Conservation (phyloP, 176 grass and related monocot genomes). For the Puya raimondii region DNA sequence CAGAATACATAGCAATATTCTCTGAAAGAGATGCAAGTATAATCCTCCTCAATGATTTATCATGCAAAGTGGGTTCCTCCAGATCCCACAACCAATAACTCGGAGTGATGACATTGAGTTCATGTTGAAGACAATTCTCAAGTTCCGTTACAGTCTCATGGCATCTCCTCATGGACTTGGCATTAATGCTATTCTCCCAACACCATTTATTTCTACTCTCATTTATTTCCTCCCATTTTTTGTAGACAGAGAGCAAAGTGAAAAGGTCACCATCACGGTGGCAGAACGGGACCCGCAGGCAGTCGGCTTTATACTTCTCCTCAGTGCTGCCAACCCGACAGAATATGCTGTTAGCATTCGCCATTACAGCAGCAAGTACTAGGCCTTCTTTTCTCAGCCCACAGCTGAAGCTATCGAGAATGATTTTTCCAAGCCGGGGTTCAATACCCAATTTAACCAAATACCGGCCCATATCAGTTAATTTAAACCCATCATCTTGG, state of each 20-base stretch:
- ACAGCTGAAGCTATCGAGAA: slow-evolving; percentile 63
- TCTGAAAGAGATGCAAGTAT: slow-evolving; percentile 66
- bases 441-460: slow-evolving; percentile 84
- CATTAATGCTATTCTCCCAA: slow-evolving; percentile 91
- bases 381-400: slow-evolving; percentile 79
- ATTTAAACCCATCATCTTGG: slow-evolving; percentile 34
- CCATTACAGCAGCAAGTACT: slow-evolving; percentile 86
- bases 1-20: slow-evolving; percentile 87
- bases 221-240: slow-evolving; percentile 70
- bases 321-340: slow-evolving; percentile 83
- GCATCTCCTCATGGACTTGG: slow-evolving; percentile 89
- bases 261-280: slow-evolving; percentile 86
- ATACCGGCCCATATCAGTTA: slow-evolving; percentile 52
- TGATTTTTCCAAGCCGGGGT: slow-evolving; percentile 87
- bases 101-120: slow-evolving; percentile 65
- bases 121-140: slow-evolving; percentile 70
- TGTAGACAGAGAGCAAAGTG: slow-evolving; percentile 89
- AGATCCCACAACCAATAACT: slow-evolving; percentile 86
- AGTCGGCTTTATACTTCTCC: slow-evolving; percentile 79
- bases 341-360: slow-evolving; percentile 93
- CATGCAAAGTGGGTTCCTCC: slow-evolving; percentile 36
- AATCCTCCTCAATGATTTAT: slow-evolving; percentile 58
- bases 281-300: slow-evolving; percentile 72
- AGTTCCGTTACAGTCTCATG: slow-evolving; percentile 66
- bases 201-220: slow-evolving; percentile 72